These are phyloP conservation scores for Oryza officinalis DNA, from an alignment of 176 grass and related monocot species.

Conservation along the genomic window DNA sequence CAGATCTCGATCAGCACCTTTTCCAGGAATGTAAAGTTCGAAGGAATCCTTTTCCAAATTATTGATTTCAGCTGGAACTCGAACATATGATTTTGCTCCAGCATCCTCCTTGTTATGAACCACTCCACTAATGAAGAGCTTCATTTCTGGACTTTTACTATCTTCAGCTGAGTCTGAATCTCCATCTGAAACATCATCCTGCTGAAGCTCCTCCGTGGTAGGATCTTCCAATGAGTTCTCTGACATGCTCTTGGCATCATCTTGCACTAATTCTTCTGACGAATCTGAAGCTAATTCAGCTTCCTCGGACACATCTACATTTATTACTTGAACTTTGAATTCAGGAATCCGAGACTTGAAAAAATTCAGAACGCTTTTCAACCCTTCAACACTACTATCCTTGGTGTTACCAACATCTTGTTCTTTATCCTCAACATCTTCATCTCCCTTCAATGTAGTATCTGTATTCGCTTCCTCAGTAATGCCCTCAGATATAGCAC, in stretches of 20 bases:
- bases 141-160: slow-evolving; percentile 59
- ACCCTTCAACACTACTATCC: slow-evolving; percentile 59
- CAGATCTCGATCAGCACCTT: slow-evolving; percentile 51
- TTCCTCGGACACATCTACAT: slow-evolving; percentile 59
- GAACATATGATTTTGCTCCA: slow-evolving; percentile 57
- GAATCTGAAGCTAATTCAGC: slow-evolving; percentile 55
- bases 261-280: slow-evolving; percentile 57
- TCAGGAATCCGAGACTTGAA: slow-evolving; percentile 77
- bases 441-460: slow-evolving; percentile 37
- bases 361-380: slow-evolving; percentile 73
- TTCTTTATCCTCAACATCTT: slow-evolving; percentile 46
- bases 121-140: slow-evolving; percentile 86
- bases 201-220: slow-evolving; percentile 44
- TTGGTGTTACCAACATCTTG: slow-evolving; percentile 40
- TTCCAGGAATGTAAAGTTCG: slow-evolving; percentile 67
- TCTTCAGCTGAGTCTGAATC: slow-evolving; percentile 55
- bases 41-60: slow-evolving; percentile 80
- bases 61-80: slow-evolving; percentile 86
- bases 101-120: slow-evolving; percentile 84
- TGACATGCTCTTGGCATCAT: slow-evolving; percentile 54
- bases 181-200: slow-evolving; percentile 54
- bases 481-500: slow-evolving; percentile 31
- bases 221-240: slow-evolving; percentile 51
- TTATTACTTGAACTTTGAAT: slow-evolving; percentile 72
- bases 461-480: slow-evolving; percentile 39